Evolutionary conservation across 108 stramenopile species (phyloP), one percentile per base, ranked within the genome.

Genomic region (Bacterosira constricta): DNA sequence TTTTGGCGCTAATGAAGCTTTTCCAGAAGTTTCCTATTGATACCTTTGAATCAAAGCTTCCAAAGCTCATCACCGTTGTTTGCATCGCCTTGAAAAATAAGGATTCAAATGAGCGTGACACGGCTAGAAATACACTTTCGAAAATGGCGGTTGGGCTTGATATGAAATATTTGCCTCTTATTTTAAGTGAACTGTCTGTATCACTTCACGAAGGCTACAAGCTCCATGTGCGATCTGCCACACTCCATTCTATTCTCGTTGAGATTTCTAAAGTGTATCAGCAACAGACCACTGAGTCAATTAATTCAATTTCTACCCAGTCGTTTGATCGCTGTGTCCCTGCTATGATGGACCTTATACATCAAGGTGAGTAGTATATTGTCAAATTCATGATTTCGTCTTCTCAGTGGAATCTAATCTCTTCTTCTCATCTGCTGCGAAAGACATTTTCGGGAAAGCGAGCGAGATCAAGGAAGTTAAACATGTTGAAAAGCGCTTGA

Each of bases 151-250:
- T 60, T 11, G 71, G 73, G 8, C 69, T 97, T 39, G 96, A 93
- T 47, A 69, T 87, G 70, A 84, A 82, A 58, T 88, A 86, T 71
- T 84, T 92, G 35, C 77, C 82, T 37, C 89, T 96, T 51, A 82
- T 97, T 29, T 52, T 96, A 13, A 80, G 86, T 53, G 92, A 96
- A 69, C 61, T 99, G 27, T 80, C 90, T 2, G 59, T 90, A 20
- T 79, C 90, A 6, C 86, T 99, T 39, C 84, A 71, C 27, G 90
- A 95, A 45, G 98, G 98, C 26, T 99, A 97, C 74, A 90, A 95
- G 66, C 88, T 96, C 27, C 92, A 94, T 67, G 93, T 95, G 11
- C 80, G 93, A 65, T 75, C 86, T 34, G 92, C 96, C 12, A 85
- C 92, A 18, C 54, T 93, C 26, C 93, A 94, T 66, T 82, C 90